Base-by-base conservation (phyloP, 306 rosid genomes). In the Prinsepia uniflora region DNA sequence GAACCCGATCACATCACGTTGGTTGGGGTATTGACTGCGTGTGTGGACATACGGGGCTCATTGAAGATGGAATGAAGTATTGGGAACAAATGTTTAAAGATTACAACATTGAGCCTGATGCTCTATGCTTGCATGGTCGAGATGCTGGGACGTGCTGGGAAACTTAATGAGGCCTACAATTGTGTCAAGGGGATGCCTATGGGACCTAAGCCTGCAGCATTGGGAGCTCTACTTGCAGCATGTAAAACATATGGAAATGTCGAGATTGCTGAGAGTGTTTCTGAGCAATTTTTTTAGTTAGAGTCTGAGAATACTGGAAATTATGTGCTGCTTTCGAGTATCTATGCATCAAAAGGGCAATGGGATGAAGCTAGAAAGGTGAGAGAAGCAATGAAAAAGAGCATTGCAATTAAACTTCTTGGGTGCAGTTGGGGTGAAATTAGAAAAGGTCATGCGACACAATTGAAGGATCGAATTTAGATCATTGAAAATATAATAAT, bases 181-280 rank as follows among this genome's bases (percentile, higher is more conserved):
- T 49, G 68, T 30, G 68, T 75, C n/a, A 40, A 75, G 15, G 22
- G 74, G 3, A 75, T 75, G 74, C 74, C 74, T 15, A 49, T 68
- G 74, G 74, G 69, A 0, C 79, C 79, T n/a, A 74, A 68, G 22
- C 79, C 74, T 10, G 68, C 63, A 48, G 79, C 74, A 3, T 42
- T 75, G 20, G 79, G 79, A 67, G 69, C 79, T 62, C 67, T 59
- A 43, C 74, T 75, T 48, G 74, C 74, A 15, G 79, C 74, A 60
- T 75, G 79, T 42, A 68, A 74, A 68, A 75, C 74, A 7, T 75
- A 68, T 6, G 79, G 74, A 24, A 68, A 75, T 49, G 57, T 68
- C 0, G 42, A 68, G 63, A 75, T 75, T 60, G 79, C 74, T 24
- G 74, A 75, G 68, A 43, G 30, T 59, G 63, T 68, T 59, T 55